These are phyloP conservation scores for Cadophora gregata DNA, from an alignment of 2,329 filamentous ascomycete genomes.

Conservation along the genomic window DNA sequence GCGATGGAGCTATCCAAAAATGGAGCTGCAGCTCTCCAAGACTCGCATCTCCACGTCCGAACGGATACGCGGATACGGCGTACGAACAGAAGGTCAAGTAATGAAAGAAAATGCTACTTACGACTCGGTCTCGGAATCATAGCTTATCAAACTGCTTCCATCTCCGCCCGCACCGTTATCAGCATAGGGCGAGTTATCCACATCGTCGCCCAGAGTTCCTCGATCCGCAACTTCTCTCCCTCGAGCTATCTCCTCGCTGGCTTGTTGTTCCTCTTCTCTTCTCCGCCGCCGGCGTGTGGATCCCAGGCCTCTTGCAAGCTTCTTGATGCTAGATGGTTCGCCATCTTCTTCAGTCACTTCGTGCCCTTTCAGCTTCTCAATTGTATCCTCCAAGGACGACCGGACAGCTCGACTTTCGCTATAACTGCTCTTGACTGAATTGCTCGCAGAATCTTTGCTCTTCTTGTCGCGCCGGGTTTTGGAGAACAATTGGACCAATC, in stretches of 20 bases:
- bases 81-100: background rate
- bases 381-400: slow-evolving; percentile 35
- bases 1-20: slow-evolving; percentile 9
- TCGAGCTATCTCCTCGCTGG: slow-evolving; percentile 45
- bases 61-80: slow-evolving; percentile 2
- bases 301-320: slow-evolving; percentile 58
- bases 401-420: slow-evolving; percentile 36
- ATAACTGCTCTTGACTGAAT: slow-evolving; percentile 40
- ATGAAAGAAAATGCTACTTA: slow-evolving; percentile 38
- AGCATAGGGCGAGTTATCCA: background rate
- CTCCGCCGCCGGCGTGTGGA: slow-evolving; percentile 57
- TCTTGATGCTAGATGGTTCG: slow-evolving; percentile 50
- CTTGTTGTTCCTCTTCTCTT: slow-evolving; percentile 48
- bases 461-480: slow-evolving; percentile 38
- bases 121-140: slow-evolving; percentile 45
- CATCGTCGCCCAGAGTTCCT: slow-evolving; percentile 42
- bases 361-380: slow-evolving; percentile 37
- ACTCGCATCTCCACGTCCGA: background rate
- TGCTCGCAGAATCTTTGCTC: slow-evolving; percentile 34
- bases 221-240: slow-evolving; percentile 43
- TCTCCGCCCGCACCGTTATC: slow-evolving; percentile 25
- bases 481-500: slow-evolving; percentile 38
- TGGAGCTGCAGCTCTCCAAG: slow-evolving; percentile 1
- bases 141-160: slow-evolving; percentile 41
- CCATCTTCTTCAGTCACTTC: slow-evolving; percentile 33